Percentiles rank a stretch among this genome's conserved stretches.
These are phyloP conservation scores for Lactarius akahatsu DNA, from an alignment of 768 basidiomycete genomes.

Conservation along the genomic window DNA sequence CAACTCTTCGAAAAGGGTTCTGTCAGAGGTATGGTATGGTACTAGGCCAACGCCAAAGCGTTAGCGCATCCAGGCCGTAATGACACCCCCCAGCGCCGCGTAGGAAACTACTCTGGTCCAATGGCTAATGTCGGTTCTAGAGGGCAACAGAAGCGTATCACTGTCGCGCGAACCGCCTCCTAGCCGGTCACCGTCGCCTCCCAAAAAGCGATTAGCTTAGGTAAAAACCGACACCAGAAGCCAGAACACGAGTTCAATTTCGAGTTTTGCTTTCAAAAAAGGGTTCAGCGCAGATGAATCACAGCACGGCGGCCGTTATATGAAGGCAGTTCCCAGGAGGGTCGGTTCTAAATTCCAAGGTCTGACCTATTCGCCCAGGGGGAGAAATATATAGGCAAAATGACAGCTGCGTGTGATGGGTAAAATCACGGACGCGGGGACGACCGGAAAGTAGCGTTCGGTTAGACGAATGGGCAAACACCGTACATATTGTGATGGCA, in stretches of 20 bases:
- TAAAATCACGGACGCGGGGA: neutral
- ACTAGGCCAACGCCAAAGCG: neutral
- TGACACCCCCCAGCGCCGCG: neutral
- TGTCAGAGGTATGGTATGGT: neutral
- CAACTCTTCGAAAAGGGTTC: too few relatives aligned
- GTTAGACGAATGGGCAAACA: neutral
- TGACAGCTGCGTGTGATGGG: neutral
- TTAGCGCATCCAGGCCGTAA: neutral
- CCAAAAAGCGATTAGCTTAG: neutral
- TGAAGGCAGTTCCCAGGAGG: neutral
- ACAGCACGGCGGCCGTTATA: neutral
- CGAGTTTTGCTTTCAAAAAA: neutral
- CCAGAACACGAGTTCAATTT: neutral
- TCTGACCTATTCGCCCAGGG: neutral
- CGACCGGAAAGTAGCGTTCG: conserved; percentile 1
- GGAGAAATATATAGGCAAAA: neutral
- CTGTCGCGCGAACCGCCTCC: neutral
- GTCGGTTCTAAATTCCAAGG: neutral
- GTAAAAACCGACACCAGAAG: conserved; percentile 3
- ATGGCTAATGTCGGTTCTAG: neutral
- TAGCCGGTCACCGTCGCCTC: neutral
- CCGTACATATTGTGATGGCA: neutral
- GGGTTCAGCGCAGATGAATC: neutral
- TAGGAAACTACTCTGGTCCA: neutral
- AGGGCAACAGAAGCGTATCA: neutral